A percentile compares a stretch with the other conserved stretches of the same genome.
Conservation (phyloP, 352 stramenopile genomes). For the Phytophthora rubi region DNA sequence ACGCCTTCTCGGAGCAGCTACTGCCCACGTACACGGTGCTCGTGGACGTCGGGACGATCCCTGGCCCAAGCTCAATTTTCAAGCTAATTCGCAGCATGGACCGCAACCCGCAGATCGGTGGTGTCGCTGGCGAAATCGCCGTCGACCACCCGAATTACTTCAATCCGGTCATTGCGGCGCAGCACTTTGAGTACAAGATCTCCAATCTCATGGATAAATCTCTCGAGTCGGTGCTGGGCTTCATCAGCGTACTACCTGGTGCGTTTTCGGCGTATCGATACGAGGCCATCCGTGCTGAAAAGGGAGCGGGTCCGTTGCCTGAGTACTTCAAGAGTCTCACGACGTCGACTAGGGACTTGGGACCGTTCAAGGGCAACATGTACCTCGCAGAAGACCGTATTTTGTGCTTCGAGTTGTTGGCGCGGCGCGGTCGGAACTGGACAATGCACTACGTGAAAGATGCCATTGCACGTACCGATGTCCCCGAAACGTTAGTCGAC, state of each 20-base stretch:
- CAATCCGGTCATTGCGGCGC: constrained; percentile 49
- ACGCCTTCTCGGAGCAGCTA: constrained; percentile 60
- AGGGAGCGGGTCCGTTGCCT: constrained; percentile 46
- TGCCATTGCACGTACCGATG: constrained; percentile 54
- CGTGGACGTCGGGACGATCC: constrained; percentile 56
- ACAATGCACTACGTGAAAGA: constrained; percentile 67
- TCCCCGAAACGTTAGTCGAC: constrained; percentile 56
- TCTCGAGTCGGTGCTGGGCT: constrained; percentile 58
- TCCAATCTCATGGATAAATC: constrained; percentile 66
- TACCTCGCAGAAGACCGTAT: constrained; percentile 74
- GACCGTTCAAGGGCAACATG: constrained; percentile 75
- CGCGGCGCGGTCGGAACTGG: constrained; percentile 43
- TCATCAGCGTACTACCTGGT: constrained; percentile 52
- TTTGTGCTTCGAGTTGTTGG: constrained; percentile 67
- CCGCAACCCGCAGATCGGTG: constrained; percentile 55
- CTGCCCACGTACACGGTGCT: constrained; percentile 59
- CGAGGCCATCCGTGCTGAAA: constrained; percentile 57
- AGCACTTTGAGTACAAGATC: constrained; percentile 69
- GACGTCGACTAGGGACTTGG: constrained; percentile 48
- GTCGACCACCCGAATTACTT: constrained; percentile 55
- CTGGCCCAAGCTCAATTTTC: constrained; percentile 46
- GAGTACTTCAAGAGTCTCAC: constrained; percentile 62
- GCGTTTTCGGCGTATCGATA: constrained; percentile 64
- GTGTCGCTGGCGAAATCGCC: constrained; percentile 52
- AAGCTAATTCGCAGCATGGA: constrained; percentile 58